Evolutionary conservation across 2,329 filamentous ascomycete species (phyloP).

Genomic region (Colletotrichum tanaceti): DNA sequence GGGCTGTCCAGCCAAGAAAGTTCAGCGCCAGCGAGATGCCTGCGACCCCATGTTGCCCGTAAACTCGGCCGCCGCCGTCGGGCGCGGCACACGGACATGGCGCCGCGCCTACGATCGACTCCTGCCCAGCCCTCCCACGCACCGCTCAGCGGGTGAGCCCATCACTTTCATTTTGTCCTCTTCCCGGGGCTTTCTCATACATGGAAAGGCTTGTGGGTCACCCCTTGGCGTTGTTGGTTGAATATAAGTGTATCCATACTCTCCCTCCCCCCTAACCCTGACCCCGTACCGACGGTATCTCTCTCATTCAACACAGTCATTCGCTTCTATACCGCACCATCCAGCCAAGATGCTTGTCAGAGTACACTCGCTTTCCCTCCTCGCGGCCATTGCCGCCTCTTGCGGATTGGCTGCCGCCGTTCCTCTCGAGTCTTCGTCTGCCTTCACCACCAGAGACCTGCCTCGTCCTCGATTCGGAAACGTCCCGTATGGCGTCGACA

Average conservation of each 20-base stretch:
- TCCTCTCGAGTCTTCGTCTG: slow-evolving; percentile 26
- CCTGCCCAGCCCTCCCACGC: slow-evolving; percentile 24
- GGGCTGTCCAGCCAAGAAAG: neutral
- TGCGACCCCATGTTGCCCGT: slow-evolving; percentile 25
- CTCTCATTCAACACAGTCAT: slow-evolving; percentile 8
- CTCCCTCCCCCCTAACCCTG: neutral
- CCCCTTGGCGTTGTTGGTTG: slow-evolving; percentile 15
- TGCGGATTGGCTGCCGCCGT: slow-evolving; percentile 26
- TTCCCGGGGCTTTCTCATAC: slow-evolving; percentile 22
- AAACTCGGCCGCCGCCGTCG: slow-evolving; percentile 30
- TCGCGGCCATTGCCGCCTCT: slow-evolving; percentile 32
- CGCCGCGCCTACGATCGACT: slow-evolving; percentile 20
- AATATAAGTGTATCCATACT: slow-evolving; percentile 29
- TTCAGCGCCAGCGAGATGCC: neutral
- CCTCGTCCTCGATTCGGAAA: slow-evolving; percentile 46
- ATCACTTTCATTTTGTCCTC: slow-evolving; percentile 23
- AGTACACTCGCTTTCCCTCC: slow-evolving; percentile 38
- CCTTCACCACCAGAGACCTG: slow-evolving; percentile 31
- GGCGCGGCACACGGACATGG: slow-evolving; percentile 26
- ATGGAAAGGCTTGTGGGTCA: neutral
- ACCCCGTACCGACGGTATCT: neutral
- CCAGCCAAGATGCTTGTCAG: slow-evolving; percentile 39
- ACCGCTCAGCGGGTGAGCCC: slow-evolving; percentile 16
- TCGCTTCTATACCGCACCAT: slow-evolving; percentile 14
- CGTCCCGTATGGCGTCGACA: slow-evolving; percentile 50